Percentiles rank a stretch among this genome's conserved stretches.
phyloP scores from a whole-genome alignment of 23 red algal species.

The Gracilariopsis chorda region DNA sequence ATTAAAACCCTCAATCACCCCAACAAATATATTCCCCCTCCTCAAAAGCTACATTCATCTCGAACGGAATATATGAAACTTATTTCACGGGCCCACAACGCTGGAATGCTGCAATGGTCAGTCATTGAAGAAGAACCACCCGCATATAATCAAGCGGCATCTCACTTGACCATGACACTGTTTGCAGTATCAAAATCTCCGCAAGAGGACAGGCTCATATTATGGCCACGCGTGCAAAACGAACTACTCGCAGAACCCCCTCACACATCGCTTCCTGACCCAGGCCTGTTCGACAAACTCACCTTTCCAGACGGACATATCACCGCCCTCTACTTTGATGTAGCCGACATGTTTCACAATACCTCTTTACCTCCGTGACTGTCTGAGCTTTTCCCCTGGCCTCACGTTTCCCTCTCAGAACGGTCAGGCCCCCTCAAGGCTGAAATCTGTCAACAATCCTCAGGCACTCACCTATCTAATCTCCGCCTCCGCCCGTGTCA shows the following conservation, averaged over 20 bases:
- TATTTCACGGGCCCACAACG: not conserved
- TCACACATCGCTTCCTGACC: not conserved
- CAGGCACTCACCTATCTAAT: not conserved
- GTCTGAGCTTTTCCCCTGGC: not conserved
- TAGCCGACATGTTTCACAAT: conserved; percentile 25
- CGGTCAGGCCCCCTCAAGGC: not conserved
- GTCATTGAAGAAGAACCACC: not conserved
- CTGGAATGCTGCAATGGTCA: conserved; percentile 13
- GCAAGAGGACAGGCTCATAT: not conserved
- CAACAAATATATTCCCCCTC: not conserved
- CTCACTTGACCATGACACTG: not conserved
- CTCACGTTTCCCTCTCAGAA: not conserved
- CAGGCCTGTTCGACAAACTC: not conserved
- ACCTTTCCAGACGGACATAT: not conserved
- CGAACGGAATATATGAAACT: not conserved
- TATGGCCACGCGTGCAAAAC: conserved; percentile 17
- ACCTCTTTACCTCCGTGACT: not conserved
- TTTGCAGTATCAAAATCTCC: not conserved
- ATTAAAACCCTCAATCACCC: not conserved
- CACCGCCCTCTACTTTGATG: not conserved
- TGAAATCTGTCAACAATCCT: not conserved
- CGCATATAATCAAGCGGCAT: not conserved
- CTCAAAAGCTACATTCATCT: not conserved
- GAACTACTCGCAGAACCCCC: not conserved
- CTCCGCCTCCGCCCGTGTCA: not conserved